These are phyloP conservation scores for Mycogone perniciosa DNA, from an alignment of 2,329 filamentous ascomycete genomes.

Conservation along the genomic window DNA sequence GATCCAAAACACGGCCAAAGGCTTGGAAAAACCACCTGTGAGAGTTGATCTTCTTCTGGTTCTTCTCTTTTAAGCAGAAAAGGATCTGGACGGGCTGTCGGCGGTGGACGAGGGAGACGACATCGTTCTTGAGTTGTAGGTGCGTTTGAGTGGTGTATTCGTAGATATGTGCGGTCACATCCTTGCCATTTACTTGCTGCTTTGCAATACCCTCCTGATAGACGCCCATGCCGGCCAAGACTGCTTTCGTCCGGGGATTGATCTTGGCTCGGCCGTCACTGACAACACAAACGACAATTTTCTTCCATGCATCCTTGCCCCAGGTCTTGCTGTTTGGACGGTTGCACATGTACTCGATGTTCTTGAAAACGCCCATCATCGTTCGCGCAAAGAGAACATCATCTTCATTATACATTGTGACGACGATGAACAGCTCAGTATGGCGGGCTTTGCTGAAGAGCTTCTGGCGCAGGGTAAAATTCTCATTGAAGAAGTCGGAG, in stretches of 20 bases:
- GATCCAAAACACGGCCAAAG: constrained; percentile 85
- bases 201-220: constrained; percentile 99
- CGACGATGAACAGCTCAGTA: constrained; percentile 91
- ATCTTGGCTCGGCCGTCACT: constrained; percentile 97
- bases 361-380: constrained; percentile 96
- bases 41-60: constrained; percentile 99
- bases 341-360: constrained; percentile 96
- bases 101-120: constrained; percentile 77
- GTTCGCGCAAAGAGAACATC: constrained; percentile 93
- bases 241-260: constrained; percentile 81
- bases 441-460: constrained; percentile 89
- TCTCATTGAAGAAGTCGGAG: constrained; percentile 75
- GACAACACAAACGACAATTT: constrained; percentile 97
- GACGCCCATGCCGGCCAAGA: constrained; percentile 87
- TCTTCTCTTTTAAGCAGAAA: constrained; percentile 98
- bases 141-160: constrained; percentile 87
- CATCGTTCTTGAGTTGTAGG: constrained; percentile 80
- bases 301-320: constrained; percentile 99
- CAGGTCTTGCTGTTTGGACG: constrained; percentile 91
- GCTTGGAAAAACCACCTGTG: constrained; percentile 99
- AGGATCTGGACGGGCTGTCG: constrained; percentile 92
- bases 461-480: constrained; percentile 85
- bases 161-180: constrained; percentile 96
- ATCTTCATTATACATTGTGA: constrained; percentile 99
- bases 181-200: constrained; percentile 93